Evolutionary conservation across 2,329 filamentous ascomycete genomes (phyloP), one percentile per base, ranked within the genome.

Genomic region (Paraconiothyrium sp.): DNA sequence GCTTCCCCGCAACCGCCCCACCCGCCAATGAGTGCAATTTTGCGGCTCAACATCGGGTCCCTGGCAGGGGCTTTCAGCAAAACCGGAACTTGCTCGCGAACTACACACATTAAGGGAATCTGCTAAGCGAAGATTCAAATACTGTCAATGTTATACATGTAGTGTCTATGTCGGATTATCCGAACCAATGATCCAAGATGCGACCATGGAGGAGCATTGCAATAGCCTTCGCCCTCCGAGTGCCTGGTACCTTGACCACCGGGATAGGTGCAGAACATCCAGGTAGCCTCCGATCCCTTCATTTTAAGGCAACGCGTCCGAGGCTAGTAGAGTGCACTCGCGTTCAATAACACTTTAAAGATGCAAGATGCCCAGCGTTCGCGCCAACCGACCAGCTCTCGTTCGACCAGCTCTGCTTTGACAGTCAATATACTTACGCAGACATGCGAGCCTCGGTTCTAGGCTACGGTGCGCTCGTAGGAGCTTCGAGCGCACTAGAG

Each of bases 401-500:
- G 13, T 14, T 6, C n/a, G 3, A 44, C 4, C 39, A 30, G 10
- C 35, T 37, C 30, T 37, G 43, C 11, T 10, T 27, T 24, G 32
- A 39, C 20, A 20, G 7, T 52, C 41, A 32, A 30, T 54, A n/a
- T 16, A 13, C 47, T 9, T 6, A 34, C 41, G 11, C 44, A 39
- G 16, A 47, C 9, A 47, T 57, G 51, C 51, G 35, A 43, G 3
- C 22, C 24, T 39, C 63, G 1, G 30, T 72, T 8, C 20, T 72
- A 10, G 50, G 62, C n/a, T 64, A 60, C 48, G 64, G 59, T 39
- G 67, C 63, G 49, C 60, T 76, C 54, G 11, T 66, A 24, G 67
- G 64, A 47, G 63, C 57, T 43, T 68, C 63, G 22, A 63, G 63
- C 16, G 73, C 71, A 9, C 58, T 72, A 20, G 65, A 77, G 6